These are phyloP conservation scores for Phalaenopsis aphrodite DNA, from an alignment of 106 monocot genomes.

Conservation along the genomic window DNA sequence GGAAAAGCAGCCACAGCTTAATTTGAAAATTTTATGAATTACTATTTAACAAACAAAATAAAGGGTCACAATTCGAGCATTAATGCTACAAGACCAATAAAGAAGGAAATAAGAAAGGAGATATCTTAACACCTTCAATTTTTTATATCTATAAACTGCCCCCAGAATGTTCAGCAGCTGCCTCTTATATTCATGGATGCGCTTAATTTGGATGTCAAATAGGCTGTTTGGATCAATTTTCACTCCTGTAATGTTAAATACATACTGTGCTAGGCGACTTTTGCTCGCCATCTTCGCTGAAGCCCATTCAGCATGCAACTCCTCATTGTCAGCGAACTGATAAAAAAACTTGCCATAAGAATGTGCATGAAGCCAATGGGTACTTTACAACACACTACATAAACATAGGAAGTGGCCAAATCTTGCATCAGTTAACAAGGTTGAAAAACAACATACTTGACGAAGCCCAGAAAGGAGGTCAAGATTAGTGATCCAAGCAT, in stretches of 20 bases:
- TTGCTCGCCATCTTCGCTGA: slow-evolving; percentile 76
- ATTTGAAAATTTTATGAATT: neutral
- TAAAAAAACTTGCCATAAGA: neutral
- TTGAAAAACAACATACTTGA: slow-evolving; percentile 34
- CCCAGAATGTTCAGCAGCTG: slow-evolving; percentile 87
- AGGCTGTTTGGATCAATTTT: slow-evolving; percentile 59
- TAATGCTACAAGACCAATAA: neutral
- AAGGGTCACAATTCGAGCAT: neutral
- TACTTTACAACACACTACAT: neutral
- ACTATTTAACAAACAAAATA: neutral
- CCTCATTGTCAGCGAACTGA: slow-evolving; percentile 76
- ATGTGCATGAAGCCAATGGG: neutral
- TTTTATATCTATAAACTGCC: slow-evolving; percentile 81
- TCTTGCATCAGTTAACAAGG: neutral
- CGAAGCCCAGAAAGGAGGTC: slow-evolving; percentile 82
- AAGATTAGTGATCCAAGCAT: slow-evolving; percentile 76
- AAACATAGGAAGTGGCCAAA: neutral
- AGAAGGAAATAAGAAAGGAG: neutral
- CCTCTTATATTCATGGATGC: slow-evolving; percentile 95
- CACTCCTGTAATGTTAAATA: slow-evolving; percentile 62
- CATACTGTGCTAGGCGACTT: slow-evolving; percentile 57
- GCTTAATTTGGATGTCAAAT: slow-evolving; percentile 93
- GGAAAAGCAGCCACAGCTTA: neutral
- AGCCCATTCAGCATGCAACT: slow-evolving; percentile 75
- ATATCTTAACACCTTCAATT: slow-evolving; percentile 38